Evolutionary conservation across 1,284 basidiomycete genomes (phyloP).

Genomic region (Papiliotrema laurentii): DNA sequence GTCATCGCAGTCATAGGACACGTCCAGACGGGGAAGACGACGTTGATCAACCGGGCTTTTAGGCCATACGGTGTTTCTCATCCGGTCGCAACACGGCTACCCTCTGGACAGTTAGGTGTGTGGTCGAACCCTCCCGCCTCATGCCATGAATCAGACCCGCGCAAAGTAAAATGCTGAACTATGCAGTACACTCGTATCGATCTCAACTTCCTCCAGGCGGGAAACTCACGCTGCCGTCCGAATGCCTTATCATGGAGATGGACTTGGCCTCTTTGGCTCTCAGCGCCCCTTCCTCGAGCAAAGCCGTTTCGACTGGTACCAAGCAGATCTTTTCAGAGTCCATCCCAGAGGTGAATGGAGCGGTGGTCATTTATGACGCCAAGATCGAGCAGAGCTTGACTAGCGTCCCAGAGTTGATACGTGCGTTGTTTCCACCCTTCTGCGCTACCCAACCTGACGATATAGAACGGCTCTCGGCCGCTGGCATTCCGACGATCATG

Average conservation of each 20-base stretch:
- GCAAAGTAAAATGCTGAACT: no score
- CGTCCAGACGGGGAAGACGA: conserved; percentile 41
- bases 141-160: no score
- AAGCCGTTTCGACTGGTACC: no score
- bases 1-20: conserved; percentile 43
- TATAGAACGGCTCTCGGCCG: conserved; percentile 8
- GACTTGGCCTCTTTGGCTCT: no score
- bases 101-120: conserved; percentile 6
- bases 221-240: conserved; percentile 25
- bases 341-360: conserved; percentile 33
- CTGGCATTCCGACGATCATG: conserved; percentile 35
- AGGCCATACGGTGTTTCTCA: conserved; percentile 36
- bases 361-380: conserved; percentile 46
- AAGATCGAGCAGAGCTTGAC: conserved; percentile 24
- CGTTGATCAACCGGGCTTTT: conserved; percentile 36
- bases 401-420: conserved; percentile 30
- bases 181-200: conserved; percentile 29
- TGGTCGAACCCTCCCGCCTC: conserved; percentile 8
- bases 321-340: conserved; percentile 24
- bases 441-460: neutral
- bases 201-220: conserved; percentile 37
- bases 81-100: conserved; percentile 12
- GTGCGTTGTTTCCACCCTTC: conserved; percentile 24
- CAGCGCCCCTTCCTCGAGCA: no score
- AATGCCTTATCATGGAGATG: conserved; percentile 43